These are phyloP conservation scores for Fraxinus albicans DNA, from an alignment of 305 asterid genomes.

Conservation along the genomic window DNA sequence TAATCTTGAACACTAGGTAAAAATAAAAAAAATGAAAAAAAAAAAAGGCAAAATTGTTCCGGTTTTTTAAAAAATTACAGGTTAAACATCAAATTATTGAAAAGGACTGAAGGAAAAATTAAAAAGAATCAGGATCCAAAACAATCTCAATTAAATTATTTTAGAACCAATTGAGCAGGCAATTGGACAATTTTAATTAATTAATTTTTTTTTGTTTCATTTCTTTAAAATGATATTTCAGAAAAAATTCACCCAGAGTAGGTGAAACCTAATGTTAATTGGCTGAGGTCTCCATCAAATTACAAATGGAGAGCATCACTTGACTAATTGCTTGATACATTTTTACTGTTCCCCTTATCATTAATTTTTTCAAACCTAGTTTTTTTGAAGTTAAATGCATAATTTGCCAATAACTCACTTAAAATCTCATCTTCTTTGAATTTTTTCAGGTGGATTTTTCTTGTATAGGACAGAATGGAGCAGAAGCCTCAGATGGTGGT, in stretches of 20 bases:
- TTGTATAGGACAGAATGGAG: slow-evolving; percentile 18
- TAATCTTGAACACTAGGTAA: too few relatives aligned
- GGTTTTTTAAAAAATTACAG: neutral
- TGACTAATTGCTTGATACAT: neutral
- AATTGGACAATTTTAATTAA: neutral
- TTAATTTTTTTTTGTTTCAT: neutral
- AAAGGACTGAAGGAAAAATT: neutral
- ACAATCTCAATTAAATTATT: neutral
- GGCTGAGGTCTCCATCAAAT: neutral
- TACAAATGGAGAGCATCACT: neutral
- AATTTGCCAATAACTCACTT: neutral
- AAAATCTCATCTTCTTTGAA: neutral
- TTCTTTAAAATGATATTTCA: neutral
- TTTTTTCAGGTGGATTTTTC: neutral
- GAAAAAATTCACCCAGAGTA: neutral
- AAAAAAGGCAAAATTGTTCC: too few relatives aligned
- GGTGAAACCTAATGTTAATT: neutral
- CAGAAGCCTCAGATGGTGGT: slow-evolving; percentile 21
- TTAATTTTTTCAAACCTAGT: neutral
- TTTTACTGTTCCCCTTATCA: neutral
- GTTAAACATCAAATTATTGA: neutral
- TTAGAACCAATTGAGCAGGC: neutral
- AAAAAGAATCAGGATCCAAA: neutral
- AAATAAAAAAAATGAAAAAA: too few relatives aligned
- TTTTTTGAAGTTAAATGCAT: neutral